Evolutionary conservation across 768 basidiomycete genomes (phyloP), one percentile per base, ranked within the genome.

Genomic region (Lepiota venenata): DNA sequence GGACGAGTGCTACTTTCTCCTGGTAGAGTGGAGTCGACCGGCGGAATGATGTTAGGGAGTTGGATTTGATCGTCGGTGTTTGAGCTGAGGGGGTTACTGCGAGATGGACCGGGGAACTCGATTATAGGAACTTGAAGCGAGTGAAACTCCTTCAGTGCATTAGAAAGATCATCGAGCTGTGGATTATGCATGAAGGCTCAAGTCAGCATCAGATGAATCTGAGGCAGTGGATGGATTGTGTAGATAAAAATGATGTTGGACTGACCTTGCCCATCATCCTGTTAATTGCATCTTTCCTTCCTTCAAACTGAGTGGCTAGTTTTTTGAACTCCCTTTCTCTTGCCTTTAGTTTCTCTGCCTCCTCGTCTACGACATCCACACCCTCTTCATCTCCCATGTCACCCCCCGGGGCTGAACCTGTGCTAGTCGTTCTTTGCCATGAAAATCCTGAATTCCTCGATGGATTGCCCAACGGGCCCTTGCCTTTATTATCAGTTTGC

Each of bases 231-330:
- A 40, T 40, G 40, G 46, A 43, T 18, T 9, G 32, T 2, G 25
- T 25, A 5, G 25, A 32, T 32, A 15, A 12, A 16, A 15, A n/a
- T 45, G 5, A 55, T n/a, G 35, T 4, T 10, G 6, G 10, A 21
- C 69, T 36, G 56, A 87, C 89, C 78, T 88, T 89, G 65, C 64
- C 65, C 89, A 91, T 91, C 29, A 92, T 86, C 27, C 74, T 77
- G 49, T 81, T 78, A 16, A 91, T 87, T 29, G 82, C 80, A 55
- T 82, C 78, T 63, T 84, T 88, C 51, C 85, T 76, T 22, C 83
- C 84, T 48, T 81, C 77, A 63, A 91, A 91, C 60, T 84, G 83
- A 52, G 81, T 77, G 7, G 85, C 79, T 35, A 90, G 72, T 57
- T 74, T 82, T 6, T 79, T 76, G 65, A 91, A 91, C 62, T 89